Evolutionary conservation across 1,139 yeast genomes (phyloP), one percentile per base, ranked within the genome.

Genomic region (Nadsonia commutata): DNA sequence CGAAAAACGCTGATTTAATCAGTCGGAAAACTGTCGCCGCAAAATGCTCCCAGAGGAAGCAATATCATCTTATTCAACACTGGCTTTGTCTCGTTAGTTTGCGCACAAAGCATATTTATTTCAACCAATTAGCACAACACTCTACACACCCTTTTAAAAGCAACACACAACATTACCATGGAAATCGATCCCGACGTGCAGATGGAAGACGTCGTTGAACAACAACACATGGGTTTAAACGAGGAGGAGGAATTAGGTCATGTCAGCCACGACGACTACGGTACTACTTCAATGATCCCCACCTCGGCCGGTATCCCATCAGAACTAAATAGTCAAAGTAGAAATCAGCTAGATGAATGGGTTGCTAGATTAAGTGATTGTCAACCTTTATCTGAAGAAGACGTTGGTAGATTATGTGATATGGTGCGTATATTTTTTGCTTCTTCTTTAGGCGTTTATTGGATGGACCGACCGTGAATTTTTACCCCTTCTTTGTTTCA

Each of bases 361-460:
- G 78, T 84, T 47, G 80, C 74, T 47, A 68, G 71, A 51, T 68
- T 84, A 52, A 67, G 73, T 48, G 73, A 78, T 52, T 88, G 96
- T 64, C 82, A 84, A 64, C 93, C 90, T 21, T 71, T 90, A 49
- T 69, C 82, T 18, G 97, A 90, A 59, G 74, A 74, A 37, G 88
- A 84, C 47, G 94, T 93, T 40, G 78, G 79, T 56, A 74, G 74
- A 55, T 70, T 90, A 49, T 90, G 98, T 59, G 72, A 75, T 47
- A 80, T 62, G 64, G 33, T 27, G n/a, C n/a, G 33, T 27, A 11
- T 27, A n/a, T n/a, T n/a, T 59, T 47, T 8, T 42, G 47, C 16
- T n/a, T 21, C 23, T 6, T 21, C 23, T 21, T 21, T 21, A n/a
- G n/a, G n/a, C n/a, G n/a, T n/a, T n/a, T n/a, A n/a, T n/a, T n/a